Conservation (phyloP, 495 filamentous ascomycete species). For the Aspergillus avenaceus region DNA sequence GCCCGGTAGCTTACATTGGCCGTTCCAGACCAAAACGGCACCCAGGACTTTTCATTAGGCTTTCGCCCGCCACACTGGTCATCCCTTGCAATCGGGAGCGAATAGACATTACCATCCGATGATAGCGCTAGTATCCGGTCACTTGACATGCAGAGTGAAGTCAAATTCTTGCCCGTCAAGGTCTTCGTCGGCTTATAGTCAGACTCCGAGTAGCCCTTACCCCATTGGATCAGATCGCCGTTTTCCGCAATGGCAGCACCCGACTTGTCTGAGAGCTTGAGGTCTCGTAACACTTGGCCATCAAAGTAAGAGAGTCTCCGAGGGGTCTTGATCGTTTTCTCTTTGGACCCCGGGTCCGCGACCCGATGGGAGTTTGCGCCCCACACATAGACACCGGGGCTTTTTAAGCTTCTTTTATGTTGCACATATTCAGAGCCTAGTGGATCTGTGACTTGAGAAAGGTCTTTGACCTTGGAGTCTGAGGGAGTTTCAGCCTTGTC, state of each 20-base stretch:
- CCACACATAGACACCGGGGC: conserved; percentile 90
- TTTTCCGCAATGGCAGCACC: conserved; percentile 87
- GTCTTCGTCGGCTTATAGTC: conserved; percentile 61
- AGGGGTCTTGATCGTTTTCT: conserved; percentile 72
- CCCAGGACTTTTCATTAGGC: conserved; percentile 60
- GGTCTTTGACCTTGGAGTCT: conserved; percentile 16
- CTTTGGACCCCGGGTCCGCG: conserved; percentile 77
- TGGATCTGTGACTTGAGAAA: conserved; percentile 44
- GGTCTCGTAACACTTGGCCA: conserved; percentile 75
- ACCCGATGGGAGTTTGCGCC: conserved; percentile 84
- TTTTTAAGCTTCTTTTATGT: conserved; percentile 82
- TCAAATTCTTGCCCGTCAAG: conserved; percentile 75
- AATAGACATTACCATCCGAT: conserved; percentile 78
- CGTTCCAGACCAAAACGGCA: conserved; percentile 63
- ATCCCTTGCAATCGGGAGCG: conserved; percentile 67
- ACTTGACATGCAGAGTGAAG: conserved; percentile 64
- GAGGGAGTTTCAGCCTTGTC: conserved; percentile 16
- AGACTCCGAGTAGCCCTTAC: conserved; percentile 62
- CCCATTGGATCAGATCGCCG: conserved; percentile 92
- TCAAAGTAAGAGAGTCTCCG: conserved; percentile 80
- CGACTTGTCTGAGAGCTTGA: conserved; percentile 78
- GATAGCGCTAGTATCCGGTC: conserved; percentile 82
- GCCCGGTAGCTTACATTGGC: conserved; percentile 66
- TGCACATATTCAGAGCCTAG: conserved; percentile 77
- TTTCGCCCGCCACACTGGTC: conserved; percentile 67